Conservation (phyloP, 2,329 filamentous ascomycete genomes). For the Nigrospora sphaerica region DNA sequence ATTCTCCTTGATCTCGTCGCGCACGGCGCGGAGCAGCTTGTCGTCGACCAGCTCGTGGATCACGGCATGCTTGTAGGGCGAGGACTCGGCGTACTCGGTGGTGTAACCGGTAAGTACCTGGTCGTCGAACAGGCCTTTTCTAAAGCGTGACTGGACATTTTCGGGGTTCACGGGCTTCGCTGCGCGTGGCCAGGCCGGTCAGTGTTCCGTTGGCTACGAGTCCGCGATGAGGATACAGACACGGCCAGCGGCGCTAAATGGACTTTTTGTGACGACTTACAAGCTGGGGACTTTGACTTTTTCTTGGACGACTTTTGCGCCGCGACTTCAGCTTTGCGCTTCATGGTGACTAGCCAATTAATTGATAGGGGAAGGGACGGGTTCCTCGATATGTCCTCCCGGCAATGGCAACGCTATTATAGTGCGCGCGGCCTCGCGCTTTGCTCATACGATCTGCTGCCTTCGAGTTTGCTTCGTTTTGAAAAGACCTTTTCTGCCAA, state of each 20-base stretch:
- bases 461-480: not conserved
- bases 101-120: slow-evolving; percentile 52
- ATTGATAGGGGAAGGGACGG: slow-evolving; percentile 9
- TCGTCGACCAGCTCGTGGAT: slow-evolving; percentile 78
- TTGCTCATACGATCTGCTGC: slow-evolving; percentile 1
- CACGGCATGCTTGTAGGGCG: slow-evolving; percentile 85
- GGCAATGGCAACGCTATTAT: too few species aligned
- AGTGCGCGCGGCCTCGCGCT: too few species aligned
- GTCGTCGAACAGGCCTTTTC: slow-evolving; percentile 57
- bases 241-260: too few species aligned
- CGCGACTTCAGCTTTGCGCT: slow-evolving; percentile 48
- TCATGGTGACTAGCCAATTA: slow-evolving; percentile 36
- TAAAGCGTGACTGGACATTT: slow-evolving; percentile 53
- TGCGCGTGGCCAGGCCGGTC: not conserved
- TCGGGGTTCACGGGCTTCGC: slow-evolving; percentile 37
- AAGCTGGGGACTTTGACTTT: slow-evolving; percentile 32
- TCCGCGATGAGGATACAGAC: too few species aligned
- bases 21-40: slow-evolving; percentile 74
- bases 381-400: not conserved
- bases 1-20: slow-evolving; percentile 80
- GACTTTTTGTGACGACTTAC: slow-evolving; percentile 17
- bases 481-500: not conserved
- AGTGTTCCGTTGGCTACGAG: not conserved
- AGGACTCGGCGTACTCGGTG: slow-evolving; percentile 53
- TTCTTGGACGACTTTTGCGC: slow-evolving; percentile 41